A percentile compares a stretch with the other conserved stretches of the same genome.
Evolutionary conservation across 2,329 filamentous ascomycete species (phyloP).

Genomic region (Huntiella decipiens): DNA sequence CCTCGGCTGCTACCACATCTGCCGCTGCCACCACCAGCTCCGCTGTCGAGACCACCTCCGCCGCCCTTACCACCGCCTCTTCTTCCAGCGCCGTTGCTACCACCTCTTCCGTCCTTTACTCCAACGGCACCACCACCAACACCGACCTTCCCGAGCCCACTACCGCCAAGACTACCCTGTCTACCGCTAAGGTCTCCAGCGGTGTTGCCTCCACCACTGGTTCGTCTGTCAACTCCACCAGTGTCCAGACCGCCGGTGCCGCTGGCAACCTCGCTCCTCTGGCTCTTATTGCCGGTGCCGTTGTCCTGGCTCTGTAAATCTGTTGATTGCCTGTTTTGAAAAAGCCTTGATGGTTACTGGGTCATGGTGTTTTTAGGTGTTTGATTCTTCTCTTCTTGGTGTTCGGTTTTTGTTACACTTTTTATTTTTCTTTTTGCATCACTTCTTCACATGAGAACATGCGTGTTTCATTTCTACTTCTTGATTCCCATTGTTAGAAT

Average conservation of each 20-base stretch:
- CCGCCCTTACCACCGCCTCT: conserved; percentile 15
- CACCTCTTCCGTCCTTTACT: conserved; percentile 15
- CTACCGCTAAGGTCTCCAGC: conserved; percentile 12
- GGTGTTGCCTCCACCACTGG: conserved; percentile 8
- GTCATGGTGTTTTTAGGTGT: too few relatives aligned
- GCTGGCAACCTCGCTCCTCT: conserved; percentile 9
- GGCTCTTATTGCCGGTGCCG: conserved; percentile 8
- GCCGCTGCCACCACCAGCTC: conserved; percentile 13
- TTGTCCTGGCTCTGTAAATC: conserved; percentile 9
- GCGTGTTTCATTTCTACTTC: too few relatives aligned
- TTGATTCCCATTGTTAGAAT: too few relatives aligned
- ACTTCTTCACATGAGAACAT: too few relatives aligned
- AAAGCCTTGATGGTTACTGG: too few relatives aligned
- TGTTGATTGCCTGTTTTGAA: neutral
- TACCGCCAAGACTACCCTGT: conserved; percentile 14
- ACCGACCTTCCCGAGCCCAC: conserved; percentile 17
- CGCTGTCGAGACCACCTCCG: conserved; percentile 8
- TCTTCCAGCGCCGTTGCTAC: conserved; percentile 16
- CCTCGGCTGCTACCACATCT: conserved; percentile 14
- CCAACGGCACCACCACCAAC: conserved; percentile 15
- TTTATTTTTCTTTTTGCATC: too few relatives aligned
- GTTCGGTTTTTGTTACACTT: too few relatives aligned
- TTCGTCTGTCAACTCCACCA: conserved; percentile 13
- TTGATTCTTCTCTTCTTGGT: too few relatives aligned
- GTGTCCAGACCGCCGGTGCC: conserved; percentile 11